Base-by-base conservation (phyloP, 345 rosid species). In the Arabidopsis thaliana region DNA sequence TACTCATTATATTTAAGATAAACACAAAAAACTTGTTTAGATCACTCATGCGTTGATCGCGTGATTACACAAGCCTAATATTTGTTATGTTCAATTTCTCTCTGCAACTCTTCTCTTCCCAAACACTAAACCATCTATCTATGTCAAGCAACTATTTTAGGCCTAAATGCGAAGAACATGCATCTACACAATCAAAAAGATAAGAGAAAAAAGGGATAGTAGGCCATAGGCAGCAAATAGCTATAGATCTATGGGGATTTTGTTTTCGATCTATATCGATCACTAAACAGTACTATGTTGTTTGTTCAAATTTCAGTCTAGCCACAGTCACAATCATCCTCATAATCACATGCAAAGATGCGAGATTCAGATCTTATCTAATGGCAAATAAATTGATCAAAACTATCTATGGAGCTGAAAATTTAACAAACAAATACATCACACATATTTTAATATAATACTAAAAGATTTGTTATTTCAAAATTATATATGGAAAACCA, bases 251-350 rank as follows among this genome's bases (percentile, higher is more conserved):
- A 30, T 67, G 42, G 38, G 13, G 73, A 66, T 67, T 66, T 67
- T 65, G 33, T 48, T 58, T 59, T 49, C 68, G 76, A 77, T 77
- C 60, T 36, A 70, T 76, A 53, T 36, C 58, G 8, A 70, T 76
- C 80, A 69, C 70, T 28, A 14, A 76, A 76, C 65, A 76, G 80
- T 70, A 45, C 16, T 69, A 41, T 76, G 65, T 61, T 62, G 25
- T 62, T 25, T n/a, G 60, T 25, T 53, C 34, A 62, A 69, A 76
- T 34, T 25, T 60, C 58, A 50, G 67, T 16, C 48, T 59, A 76
- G 64, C 64, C 40, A 76, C 79, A 68, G 60, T 67, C 74, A 52
- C 79, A 40, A 40, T 67, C 79, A 67, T 23, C 73, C 14, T 53
- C 65, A 70, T 63, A 36, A 28, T 77, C 75, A 69, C 71, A 69